Evolutionary conservation across 2,329 filamentous ascomycete genomes (phyloP).

Genomic region (Aspergillus calidoustus): DNA sequence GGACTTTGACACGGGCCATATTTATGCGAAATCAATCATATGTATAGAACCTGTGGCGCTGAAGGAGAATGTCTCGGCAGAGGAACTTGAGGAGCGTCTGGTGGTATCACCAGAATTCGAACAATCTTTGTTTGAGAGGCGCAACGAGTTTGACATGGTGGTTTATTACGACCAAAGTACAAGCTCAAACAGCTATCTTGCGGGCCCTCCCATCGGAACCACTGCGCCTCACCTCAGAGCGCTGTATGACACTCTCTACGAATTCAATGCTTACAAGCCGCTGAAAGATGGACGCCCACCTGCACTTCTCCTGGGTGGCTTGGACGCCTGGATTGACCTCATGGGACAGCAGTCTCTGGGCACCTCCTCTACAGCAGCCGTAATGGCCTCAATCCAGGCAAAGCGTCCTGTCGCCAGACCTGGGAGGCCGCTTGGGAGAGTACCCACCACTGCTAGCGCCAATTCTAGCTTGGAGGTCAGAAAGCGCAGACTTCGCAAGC

Average conservation of each 20-base stretch:
- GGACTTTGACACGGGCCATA: constrained; percentile 85
- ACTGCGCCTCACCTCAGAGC: constrained; percentile 66
- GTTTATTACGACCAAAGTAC: constrained; percentile 85
- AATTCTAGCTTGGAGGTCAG: constrained; percentile 59
- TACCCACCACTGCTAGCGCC: constrained; percentile 56
- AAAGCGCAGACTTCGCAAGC: constrained; percentile 61
- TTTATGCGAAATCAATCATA: constrained; percentile 80
- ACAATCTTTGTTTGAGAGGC: constrained; percentile 71
- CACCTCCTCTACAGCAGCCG: constrained; percentile 59
- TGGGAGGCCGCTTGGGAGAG: constrained; percentile 56
- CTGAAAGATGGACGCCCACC: constrained; percentile 68
- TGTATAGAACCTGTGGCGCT: constrained; percentile 86
- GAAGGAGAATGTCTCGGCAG: constrained; percentile 68
- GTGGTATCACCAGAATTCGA: constrained; percentile 62
- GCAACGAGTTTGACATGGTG: constrained; percentile 79
- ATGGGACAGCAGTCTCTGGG: constrained; percentile 71
- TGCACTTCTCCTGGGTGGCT: constrained; percentile 77
- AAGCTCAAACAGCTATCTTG: constrained; percentile 61
- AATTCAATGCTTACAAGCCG: constrained; percentile 81
- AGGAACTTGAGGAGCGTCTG: constrained; percentile 60
- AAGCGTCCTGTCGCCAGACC: constrained; percentile 43
- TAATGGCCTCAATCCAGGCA: constrained; percentile 50
- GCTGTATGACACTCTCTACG: constrained; percentile 77
- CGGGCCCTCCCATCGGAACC: constrained; percentile 50
- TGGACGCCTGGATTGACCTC: constrained; percentile 86